Conservation (phyloP, 768 basidiomycete genomes). For the Pleurotus ostreatus region DNA sequence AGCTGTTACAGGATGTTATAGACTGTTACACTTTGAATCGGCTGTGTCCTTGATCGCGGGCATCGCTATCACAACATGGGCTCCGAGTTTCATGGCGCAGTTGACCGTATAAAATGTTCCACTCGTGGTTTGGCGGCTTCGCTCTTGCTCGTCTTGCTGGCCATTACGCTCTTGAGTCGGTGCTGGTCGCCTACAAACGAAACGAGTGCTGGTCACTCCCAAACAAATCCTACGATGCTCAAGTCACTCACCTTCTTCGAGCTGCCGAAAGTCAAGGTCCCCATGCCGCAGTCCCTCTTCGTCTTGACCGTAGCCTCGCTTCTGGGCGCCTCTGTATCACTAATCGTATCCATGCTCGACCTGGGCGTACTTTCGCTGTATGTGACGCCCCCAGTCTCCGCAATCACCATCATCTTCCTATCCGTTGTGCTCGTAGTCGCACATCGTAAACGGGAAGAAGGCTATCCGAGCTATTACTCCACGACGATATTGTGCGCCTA, state of each 20-base stretch:
- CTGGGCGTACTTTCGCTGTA: slow-evolving; percentile 29
- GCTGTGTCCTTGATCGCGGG: background rate
- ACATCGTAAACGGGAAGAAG: slow-evolving; percentile 18
- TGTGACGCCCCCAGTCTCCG: slow-evolving; percentile 24
- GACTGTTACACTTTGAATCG: no score
- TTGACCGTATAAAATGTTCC: background rate
- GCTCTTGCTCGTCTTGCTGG: slow-evolving; percentile 18
- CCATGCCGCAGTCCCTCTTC: slow-evolving; percentile 23
- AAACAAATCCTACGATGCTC: slow-evolving; percentile 5
- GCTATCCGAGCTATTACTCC: slow-evolving; percentile 28
- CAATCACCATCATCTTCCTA: slow-evolving; percentile 28
- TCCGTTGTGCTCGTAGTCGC: slow-evolving; percentile 21
- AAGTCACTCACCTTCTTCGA: background rate
- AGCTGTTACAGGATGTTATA: no score
- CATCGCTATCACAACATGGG: slow-evolving; percentile 6
- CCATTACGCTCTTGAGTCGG: slow-evolving; percentile 19
- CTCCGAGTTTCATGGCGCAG: background rate
- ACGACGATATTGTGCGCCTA: slow-evolving; percentile 25
- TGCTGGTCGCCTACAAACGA: slow-evolving; percentile 23
- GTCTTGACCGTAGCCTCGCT: slow-evolving; percentile 23
- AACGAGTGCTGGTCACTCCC: slow-evolving; percentile 11
- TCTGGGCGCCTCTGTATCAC: slow-evolving; percentile 17
- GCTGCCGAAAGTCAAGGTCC: slow-evolving; percentile 6
- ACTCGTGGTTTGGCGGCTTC: background rate
- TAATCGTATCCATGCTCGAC: slow-evolving; percentile 29